A percentile compares a stretch with the other conserved stretches of the same genome.
Conservation (phyloP, 495 filamentous ascomycete species). For the Hyaloscypha hepaticicola region DNA sequence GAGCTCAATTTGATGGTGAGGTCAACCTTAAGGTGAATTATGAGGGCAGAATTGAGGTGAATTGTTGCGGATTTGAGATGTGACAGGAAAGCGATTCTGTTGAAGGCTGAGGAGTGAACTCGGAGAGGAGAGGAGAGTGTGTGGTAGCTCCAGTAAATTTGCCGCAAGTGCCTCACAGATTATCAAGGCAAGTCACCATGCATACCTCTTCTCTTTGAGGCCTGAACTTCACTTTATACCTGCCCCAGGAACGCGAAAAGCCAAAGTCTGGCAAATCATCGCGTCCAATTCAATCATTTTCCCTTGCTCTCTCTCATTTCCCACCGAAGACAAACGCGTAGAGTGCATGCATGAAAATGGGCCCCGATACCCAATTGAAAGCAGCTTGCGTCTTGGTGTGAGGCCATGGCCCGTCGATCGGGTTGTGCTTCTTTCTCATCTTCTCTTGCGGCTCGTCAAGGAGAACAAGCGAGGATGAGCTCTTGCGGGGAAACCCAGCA, state of each 20-base stretch:
- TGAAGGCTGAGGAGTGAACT: background rate
- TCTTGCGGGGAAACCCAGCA: slow-evolving; percentile 18
- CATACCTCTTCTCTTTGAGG: background rate
- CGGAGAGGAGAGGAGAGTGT: background rate
- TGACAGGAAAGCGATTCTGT: background rate
- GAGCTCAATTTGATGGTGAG: background rate
- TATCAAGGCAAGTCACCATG: background rate
- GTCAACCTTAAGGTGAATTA: background rate
- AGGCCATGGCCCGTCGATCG: slow-evolving; percentile 12
- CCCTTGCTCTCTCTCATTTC: slow-evolving; percentile 2
- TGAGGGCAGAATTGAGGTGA: background rate
- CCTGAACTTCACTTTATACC: slow-evolving; percentile 23
- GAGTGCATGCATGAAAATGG: slow-evolving; percentile 25
- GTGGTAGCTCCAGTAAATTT: background rate
- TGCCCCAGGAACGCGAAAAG: slow-evolving; percentile 10
- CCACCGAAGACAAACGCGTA: slow-evolving; percentile 13
- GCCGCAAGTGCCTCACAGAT: background rate
- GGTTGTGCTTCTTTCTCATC: background rate
- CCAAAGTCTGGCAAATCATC: slow-evolving; percentile 9
- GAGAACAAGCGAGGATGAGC: slow-evolving; percentile 19
- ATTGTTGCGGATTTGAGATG: background rate
- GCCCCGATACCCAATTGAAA: slow-evolving; percentile 18
- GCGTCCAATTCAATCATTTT: slow-evolving; percentile 14
- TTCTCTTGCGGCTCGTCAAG: slow-evolving; percentile 10
- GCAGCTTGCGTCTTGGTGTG: background rate